phyloP scores from a whole-genome alignment of 106 monocot species.

The Dioscorea zingiberensis region DNA sequence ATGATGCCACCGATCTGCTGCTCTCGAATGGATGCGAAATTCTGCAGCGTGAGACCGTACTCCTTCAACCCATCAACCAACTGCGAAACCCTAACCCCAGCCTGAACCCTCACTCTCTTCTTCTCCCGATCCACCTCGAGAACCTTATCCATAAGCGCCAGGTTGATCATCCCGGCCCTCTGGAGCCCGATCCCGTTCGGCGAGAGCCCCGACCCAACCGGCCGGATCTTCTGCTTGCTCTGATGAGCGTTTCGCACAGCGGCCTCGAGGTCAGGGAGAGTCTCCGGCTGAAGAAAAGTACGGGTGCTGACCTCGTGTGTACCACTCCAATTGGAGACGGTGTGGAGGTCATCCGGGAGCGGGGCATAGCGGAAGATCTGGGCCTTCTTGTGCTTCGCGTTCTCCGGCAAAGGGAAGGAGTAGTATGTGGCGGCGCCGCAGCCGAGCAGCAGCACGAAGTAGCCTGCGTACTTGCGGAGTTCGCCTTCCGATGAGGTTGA shows the following conservation, averaged over 20 bases:
- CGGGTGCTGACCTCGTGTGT: constrained; percentile 91
- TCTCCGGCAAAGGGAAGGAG: constrained; percentile 68
- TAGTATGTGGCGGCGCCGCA: constrained; percentile 87
- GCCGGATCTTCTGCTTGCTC: constrained; percentile 52
- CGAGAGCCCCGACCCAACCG: constrained; percentile 84
- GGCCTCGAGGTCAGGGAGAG: constrained; percentile 51
- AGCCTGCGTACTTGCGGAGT: constrained; percentile 80
- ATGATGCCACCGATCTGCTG: constrained; percentile 90
- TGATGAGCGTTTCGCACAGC: constrained; percentile 47
- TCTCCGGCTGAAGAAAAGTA: constrained; percentile 82
- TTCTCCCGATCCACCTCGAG: constrained; percentile 61
- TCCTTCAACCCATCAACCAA: constrained; percentile 83
- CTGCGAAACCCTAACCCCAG: constrained; percentile 75
- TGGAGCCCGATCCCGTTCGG: constrained; percentile 89
- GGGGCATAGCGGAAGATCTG: constrained; percentile 82
- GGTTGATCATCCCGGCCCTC: constrained; percentile 80
- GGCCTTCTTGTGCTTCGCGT: constrained; percentile 92
- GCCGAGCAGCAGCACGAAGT: constrained; percentile 65
- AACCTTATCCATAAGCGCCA: constrained; percentile 92
- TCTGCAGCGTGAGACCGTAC: constrained; percentile 87
- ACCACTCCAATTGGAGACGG: constrained; percentile 92
- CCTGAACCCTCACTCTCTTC: constrained; percentile 78
- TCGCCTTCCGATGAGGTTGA: constrained; percentile 55
- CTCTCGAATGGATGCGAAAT: constrained; percentile 93
- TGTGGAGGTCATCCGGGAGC: constrained; percentile 92